Evolutionary conservation across 2,329 filamentous ascomycete genomes (phyloP), one percentile per base, ranked within the genome.

Genomic region (Nothophoma quercina): DNA sequence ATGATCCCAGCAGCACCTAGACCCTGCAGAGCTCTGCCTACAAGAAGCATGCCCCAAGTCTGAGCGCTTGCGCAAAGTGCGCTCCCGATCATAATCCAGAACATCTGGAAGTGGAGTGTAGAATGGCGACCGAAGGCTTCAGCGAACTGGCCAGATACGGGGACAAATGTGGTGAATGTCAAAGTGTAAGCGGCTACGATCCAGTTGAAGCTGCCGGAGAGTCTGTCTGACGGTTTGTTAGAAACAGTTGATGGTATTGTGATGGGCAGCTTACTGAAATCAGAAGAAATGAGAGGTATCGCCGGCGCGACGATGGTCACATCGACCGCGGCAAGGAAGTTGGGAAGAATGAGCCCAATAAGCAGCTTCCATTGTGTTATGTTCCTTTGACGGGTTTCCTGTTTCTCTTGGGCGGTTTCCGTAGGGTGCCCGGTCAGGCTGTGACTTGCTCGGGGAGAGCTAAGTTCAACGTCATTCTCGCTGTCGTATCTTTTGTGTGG

Each of bases 161-260:
- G 86, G 7, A 89, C 85, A 58, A 88, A 89, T 1, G 86, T 82
- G 1, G 87, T 86, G 0, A 84, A 84, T 0, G 85, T 87, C 12
- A 90, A 76, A 44, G 86, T 89, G 71, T 88, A 90, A 6, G 85
- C 79, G 0, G 87, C 86, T 15, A 89, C 83, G 63, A 90, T 87
- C 85, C 86, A 89, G 39, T 72, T 73, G 52, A 73, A 72, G 32
- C 64, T 66, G 29, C 69, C 69, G 64, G 87, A 88, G 2, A 88
- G 77, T 60, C 87, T 81, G 15, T 81, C 78, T 70, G 22, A 7
- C 38, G n/a, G 6, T 5, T 26, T 49, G 56, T 63, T 38, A 53
- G 29, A 21, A 8, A 9, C 7, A 7, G 18, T 19, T 9, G 10
- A 6, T 10, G 6, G 8, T 12, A 18, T 39, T 19, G 13, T 5